These are phyloP conservation scores for Suillus weaverae DNA, from an alignment of 768 basidiomycete species.

Conservation along the genomic window DNA sequence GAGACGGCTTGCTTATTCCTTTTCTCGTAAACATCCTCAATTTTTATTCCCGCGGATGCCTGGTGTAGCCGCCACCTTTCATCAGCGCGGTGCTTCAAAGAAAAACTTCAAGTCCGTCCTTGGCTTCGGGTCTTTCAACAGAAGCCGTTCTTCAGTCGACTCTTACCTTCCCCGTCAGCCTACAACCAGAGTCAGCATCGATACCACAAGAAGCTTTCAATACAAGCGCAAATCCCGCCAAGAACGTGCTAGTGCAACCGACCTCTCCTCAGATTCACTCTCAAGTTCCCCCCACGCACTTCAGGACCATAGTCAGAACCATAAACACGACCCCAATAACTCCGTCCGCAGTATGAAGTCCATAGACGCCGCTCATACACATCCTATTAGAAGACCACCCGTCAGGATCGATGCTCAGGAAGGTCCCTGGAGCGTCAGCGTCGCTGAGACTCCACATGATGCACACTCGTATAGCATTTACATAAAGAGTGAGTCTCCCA, in stretches of 20 bases:
- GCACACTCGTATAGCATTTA: constrained; percentile 72
- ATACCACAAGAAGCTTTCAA: constrained; percentile 41
- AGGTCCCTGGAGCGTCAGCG: constrained; percentile 85
- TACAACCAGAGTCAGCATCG: constrained; percentile 44
- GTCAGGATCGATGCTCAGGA: constrained; percentile 73
- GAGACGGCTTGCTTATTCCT: constrained; percentile 1
- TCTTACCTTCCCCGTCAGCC: constrained; percentile 26
- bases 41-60: constrained; percentile 40
- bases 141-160: constrained; percentile 30
- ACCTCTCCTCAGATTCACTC: constrained; percentile 35
- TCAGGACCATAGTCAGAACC: constrained; percentile 15
- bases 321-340: constrained; percentile 16
- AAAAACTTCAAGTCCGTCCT: constrained; percentile 51
- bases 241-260: constrained; percentile 39
- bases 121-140: constrained; percentile 43
- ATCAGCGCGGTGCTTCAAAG: constrained; percentile 37
- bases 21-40: background rate
- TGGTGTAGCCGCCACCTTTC: constrained; percentile 39
- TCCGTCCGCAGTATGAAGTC: constrained; percentile 42
- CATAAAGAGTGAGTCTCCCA: constrained; percentile 74
- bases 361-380: constrained; percentile 43
- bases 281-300: constrained; percentile 33
- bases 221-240: constrained; percentile 35
- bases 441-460: constrained; percentile 82
- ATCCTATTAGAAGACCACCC: constrained; percentile 46